Evolutionary conservation across 2,329 filamentous ascomycete species (phyloP).

Genomic region (Cercospora sp.): DNA sequence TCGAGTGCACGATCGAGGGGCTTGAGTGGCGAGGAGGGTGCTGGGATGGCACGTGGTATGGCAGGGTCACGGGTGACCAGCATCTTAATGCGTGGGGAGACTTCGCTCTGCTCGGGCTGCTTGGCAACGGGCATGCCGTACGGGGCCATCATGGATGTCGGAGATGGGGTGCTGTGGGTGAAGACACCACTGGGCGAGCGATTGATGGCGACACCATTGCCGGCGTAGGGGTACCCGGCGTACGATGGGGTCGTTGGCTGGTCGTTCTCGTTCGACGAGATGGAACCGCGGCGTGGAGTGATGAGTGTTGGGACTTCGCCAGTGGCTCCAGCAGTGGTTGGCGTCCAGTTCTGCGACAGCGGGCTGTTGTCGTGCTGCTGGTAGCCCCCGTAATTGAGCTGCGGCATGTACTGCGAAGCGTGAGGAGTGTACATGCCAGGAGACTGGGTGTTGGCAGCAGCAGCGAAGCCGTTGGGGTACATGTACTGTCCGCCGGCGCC

Average conservation of each 20-base stretch:
- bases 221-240: slow-evolving; percentile 43
- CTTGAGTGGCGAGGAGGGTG: slow-evolving; percentile 81
- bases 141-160: slow-evolving; percentile 48
- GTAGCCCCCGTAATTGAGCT: slow-evolving; percentile 46
- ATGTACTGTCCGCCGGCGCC: slow-evolving; percentile 36
- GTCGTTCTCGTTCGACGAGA: slow-evolving; percentile 56
- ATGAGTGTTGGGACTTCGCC: slow-evolving; percentile 52
- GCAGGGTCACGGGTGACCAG: slow-evolving; percentile 67
- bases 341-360: slow-evolving; percentile 49
- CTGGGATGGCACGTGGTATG: slow-evolving; percentile 85
- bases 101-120: slow-evolving; percentile 41
- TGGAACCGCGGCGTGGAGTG: slow-evolving; percentile 53
- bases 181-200: slow-evolving; percentile 52
- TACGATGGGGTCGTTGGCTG: slow-evolving; percentile 52
- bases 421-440: slow-evolving; percentile 50
- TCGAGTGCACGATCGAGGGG: slow-evolving; percentile 91
- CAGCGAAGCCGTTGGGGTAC: slow-evolving; percentile 35
- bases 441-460: slow-evolving; percentile 34
- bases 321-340: slow-evolving; percentile 44
- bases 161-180: slow-evolving; percentile 52
- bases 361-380: slow-evolving; percentile 50
- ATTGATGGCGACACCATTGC: slow-evolving; percentile 50
- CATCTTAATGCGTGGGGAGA: slow-evolving; percentile 49
- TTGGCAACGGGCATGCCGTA: slow-evolving; percentile 46
- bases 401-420: slow-evolving; percentile 46